These are phyloP conservation scores for Nepenthes mirabilis DNA, from an alignment of 148 eudicot genomes.

Conservation along the genomic window DNA sequence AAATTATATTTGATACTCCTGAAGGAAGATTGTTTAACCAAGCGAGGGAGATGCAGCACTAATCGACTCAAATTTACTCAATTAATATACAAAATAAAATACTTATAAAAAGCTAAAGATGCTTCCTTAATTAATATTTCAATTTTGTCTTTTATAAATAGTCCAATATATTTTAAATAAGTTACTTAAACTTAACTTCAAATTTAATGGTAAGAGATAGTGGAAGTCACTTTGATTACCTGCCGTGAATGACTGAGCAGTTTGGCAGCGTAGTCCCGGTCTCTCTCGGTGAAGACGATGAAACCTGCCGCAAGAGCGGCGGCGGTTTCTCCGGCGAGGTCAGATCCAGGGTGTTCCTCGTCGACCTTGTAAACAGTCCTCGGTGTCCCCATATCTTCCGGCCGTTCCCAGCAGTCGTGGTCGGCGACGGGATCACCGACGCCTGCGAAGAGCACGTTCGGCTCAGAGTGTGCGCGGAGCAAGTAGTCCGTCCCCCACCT, in stretches of 20 bases:
- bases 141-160: not conserved
- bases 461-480: constrained; percentile 31
- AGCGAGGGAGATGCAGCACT: no score
- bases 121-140: not conserved
- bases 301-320: constrained; percentile 42
- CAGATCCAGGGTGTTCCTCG: constrained; percentile 33
- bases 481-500: constrained; percentile 61
- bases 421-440: constrained; percentile 13
- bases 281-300: constrained; percentile 16
- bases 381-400: constrained; percentile 49
- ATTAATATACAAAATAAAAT: not conserved
- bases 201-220: not conserved
- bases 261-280: constrained; percentile 17
- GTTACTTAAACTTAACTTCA: no score
- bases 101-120: not conserved
- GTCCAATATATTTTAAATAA: no score
- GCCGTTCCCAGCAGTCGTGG: constrained; percentile 45
- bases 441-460: not conserved
- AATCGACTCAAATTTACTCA: no score
- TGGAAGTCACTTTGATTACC: constrained; percentile 3
- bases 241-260: constrained; percentile 31
- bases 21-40: no score
- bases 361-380: constrained; percentile 25
- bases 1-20: not conserved
- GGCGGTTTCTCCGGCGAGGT: constrained; percentile 39